These are phyloP conservation scores for Bruguiera sexangula DNA, from an alignment of 345 rosid genomes.

Conservation along the genomic window DNA sequence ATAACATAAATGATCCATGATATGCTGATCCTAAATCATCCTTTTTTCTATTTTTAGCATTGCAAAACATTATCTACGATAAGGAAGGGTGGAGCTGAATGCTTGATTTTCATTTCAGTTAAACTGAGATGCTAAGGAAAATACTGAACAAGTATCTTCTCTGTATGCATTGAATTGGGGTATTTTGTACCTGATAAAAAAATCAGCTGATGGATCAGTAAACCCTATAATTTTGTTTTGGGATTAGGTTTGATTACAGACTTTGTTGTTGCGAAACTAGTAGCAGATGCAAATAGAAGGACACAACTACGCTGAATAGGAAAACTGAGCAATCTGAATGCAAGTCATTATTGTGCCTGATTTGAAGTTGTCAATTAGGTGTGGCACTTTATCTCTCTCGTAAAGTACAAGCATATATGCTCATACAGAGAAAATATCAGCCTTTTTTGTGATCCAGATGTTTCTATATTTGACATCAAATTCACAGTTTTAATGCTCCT, in stretches of 20 bases:
- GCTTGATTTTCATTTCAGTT: no score
- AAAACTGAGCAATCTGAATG: background rate
- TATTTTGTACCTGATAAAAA: background rate
- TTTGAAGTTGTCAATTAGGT: background rate
- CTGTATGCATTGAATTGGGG: background rate
- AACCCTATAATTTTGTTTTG: background rate
- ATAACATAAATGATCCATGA: no score
- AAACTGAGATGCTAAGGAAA: no score
- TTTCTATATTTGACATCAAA: background rate
- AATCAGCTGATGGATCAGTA: background rate
- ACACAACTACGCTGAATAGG: background rate
- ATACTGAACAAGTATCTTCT: no score
- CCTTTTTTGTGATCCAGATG: no score
- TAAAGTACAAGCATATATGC: no score
- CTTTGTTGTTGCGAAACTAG: background rate
- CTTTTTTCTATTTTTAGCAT: no score
- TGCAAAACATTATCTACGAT: no score
- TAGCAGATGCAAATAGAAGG: background rate
- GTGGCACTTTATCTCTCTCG: no score
- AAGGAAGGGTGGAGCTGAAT: no score
- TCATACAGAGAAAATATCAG: no score
- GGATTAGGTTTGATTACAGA: background rate
- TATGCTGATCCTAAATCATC: no score
- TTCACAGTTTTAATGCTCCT: background rate
- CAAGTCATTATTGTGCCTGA: background rate